A percentile compares a stretch with the other conserved stretches of the same genome.
Conservation (phyloP, 1,284 basidiomycete species). For the Volvariella volvacea region DNA sequence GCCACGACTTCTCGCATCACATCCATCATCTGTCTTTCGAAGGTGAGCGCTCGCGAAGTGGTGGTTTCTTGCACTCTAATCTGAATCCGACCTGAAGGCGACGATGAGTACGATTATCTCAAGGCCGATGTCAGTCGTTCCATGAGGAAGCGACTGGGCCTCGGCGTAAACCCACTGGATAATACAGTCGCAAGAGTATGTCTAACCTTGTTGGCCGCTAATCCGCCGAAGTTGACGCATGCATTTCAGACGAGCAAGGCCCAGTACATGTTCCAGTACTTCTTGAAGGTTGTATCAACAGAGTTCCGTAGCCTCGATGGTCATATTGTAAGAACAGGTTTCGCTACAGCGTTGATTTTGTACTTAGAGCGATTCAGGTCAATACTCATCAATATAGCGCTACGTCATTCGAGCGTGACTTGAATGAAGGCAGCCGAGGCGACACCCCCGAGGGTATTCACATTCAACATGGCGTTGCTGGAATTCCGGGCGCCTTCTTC, state of each 20-base stretch:
- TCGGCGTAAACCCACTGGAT: slow-evolving; percentile 77
- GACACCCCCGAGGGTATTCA: slow-evolving; percentile 68
- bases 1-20: slow-evolving; percentile 91
- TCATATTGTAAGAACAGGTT: slow-evolving; percentile 45
- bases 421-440: slow-evolving; percentile 53
- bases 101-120: slow-evolving; percentile 68
- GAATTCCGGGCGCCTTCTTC: slow-evolving; percentile 86
- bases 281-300: slow-evolving; percentile 95
- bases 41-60: slow-evolving; percentile 25
- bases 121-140: slow-evolving; percentile 57
- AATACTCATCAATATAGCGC: slow-evolving; percentile 91
- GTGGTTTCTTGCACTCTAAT: not conserved
- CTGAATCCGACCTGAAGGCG: slow-evolving; percentile 29
- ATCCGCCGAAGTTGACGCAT: slow-evolving; percentile 1
- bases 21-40: slow-evolving; percentile 83
- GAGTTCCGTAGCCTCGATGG: slow-evolving; percentile 81
- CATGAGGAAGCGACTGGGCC: slow-evolving; percentile 74
- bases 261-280: slow-evolving; percentile 94
- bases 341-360: slow-evolving; percentile 6
- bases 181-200: slow-evolving; percentile 58
- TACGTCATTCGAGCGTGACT: slow-evolving; percentile 93
- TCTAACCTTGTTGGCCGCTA: slow-evolving; percentile 4
- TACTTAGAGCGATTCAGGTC: slow-evolving; percentile 27
- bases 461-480: slow-evolving; percentile 75
- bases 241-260: slow-evolving; percentile 51